A percentile compares a stretch with the other conserved stretches of the same genome.
These are phyloP conservation scores for Hawksworthiomyces lignivorus DNA, from an alignment of 2,329 filamentous ascomycete species.

Conservation along the genomic window DNA sequence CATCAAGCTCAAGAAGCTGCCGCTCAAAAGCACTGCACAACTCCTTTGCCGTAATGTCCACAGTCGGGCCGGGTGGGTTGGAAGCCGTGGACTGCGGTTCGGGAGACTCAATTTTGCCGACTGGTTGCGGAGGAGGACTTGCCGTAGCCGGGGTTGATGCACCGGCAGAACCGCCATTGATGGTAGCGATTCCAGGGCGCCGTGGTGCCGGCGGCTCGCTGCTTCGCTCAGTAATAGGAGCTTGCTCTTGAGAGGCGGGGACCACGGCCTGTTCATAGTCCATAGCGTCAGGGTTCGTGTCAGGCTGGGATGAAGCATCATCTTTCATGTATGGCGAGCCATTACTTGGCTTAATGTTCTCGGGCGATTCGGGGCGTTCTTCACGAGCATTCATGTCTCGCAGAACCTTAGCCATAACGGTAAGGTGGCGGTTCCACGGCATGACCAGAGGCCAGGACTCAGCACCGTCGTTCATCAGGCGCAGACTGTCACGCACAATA, in stretches of 20 bases:
- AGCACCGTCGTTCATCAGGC: slow-evolving; percentile 50
- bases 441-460: slow-evolving; percentile 53
- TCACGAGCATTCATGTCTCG: slow-evolving; percentile 40
- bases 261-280: slow-evolving; percentile 45
- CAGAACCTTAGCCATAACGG: slow-evolving; percentile 54
- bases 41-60: slow-evolving; percentile 52
- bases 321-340: slow-evolving; percentile 42
- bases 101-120: slow-evolving; percentile 26
- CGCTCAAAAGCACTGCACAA: slow-evolving; percentile 52
- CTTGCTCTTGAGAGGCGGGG: slow-evolving; percentile 23
- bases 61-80: slow-evolving; percentile 17
- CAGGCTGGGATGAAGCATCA: slow-evolving; percentile 46
- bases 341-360: slow-evolving; percentile 25
- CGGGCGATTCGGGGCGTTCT: slow-evolving; percentile 24
- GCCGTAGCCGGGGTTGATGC: slow-evolving; percentile 39
- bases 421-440: slow-evolving; percentile 52
- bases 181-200: slow-evolving; percentile 48
- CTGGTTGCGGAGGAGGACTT: slow-evolving; percentile 28
- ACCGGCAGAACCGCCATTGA: slow-evolving; percentile 48
- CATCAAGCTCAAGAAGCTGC: slow-evolving; percentile 52
- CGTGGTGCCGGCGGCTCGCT: slow-evolving; percentile 46
- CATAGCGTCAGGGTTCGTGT: slow-evolving; percentile 48
- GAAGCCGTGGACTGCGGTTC: slow-evolving; percentile 21
- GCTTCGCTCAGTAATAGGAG: slow-evolving; percentile 36
- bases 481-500: slow-evolving; percentile 51